Base-by-base conservation (phyloP, 768 basidiomycete genomes). In the Hemileccinum impolitum region DNA sequence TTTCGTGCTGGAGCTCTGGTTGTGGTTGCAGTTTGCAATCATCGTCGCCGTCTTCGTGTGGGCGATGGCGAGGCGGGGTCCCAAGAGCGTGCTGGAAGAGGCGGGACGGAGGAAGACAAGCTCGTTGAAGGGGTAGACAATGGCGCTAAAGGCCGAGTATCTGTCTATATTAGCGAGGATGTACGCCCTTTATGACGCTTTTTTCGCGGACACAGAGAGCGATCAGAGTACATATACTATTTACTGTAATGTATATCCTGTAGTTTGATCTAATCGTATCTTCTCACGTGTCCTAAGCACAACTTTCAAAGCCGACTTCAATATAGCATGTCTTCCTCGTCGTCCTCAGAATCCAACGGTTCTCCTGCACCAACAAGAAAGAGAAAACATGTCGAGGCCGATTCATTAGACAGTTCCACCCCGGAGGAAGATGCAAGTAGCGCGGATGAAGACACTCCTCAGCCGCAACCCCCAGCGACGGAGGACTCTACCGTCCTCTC, bases 11-110 rank as follows among this genome's bases (percentile, higher is more conserved):
- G 86, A 90, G 68, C 63, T 87, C 18, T 92, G 90, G 90, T 66
- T 92, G 54, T 90, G 89, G 87, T 64, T 90, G 51, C 90, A 93
- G 66, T 90, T 92, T 60, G 72, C 65, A 8, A 74, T 90, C 52
- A 81, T 93, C 54, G 75, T 91, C 28, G 47, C 84, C 36, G 82
- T 90, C 45, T 92, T 92, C 65, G 64, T 93, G 46, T 90, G 81
- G 76, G 80, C 86, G 30, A 87, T 90, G 83, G 87, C 87, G 50
- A 81, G 74, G 66, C 75, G 80, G 17, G 89, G 90, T 3, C 89
- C 89, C 6, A 84, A 82, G 69, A 76, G 76, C 45, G 79, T 91
- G 26, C 57, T 90, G 49, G 72, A 71, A 32, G 77, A 81, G 48
- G 71, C 72, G 7, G 67, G 72, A 41, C 54, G 54, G 43, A 61